phyloP scores from a whole-genome alignment of 163 green algal genomes.

The Chlamydomonas reinhardtii region DNA sequence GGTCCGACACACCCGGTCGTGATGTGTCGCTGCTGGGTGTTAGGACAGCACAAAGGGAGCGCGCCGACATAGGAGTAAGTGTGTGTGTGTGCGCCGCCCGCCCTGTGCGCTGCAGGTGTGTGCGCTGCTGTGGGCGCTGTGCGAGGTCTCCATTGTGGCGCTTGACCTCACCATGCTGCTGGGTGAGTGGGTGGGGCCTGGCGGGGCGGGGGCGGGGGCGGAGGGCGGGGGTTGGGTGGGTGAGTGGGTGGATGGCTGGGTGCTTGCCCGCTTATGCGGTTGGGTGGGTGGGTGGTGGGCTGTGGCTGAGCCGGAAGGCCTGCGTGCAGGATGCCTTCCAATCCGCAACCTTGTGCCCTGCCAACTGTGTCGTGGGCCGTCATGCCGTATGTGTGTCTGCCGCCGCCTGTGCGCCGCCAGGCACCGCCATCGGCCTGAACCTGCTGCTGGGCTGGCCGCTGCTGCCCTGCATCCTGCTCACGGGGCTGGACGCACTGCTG shows the following conservation, averaged over 20 bases:
- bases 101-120: slow-evolving; percentile 48
- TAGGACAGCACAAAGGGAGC: too few relatives aligned
- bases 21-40: too few relatives aligned
- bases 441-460: slow-evolving; percentile 77
- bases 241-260: background rate
- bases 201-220: background rate
- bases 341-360: too few relatives aligned
- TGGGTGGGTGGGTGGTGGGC: too few relatives aligned
- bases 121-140: slow-evolving; percentile 71
- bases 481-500: slow-evolving; percentile 71
- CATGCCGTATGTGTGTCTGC: too few relatives aligned
- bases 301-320: too few relatives aligned
- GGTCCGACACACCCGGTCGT: too few relatives aligned
- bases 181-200: slow-evolving; percentile 38
- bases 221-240: background rate
- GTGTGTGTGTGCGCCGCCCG: too few relatives aligned
- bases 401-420: slow-evolving; percentile 33
- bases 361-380: too few relatives aligned
- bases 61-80: too few relatives aligned
- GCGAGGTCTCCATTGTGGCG: slow-evolving; percentile 78
- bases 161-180: slow-evolving; percentile 81
- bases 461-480: slow-evolving; percentile 76
- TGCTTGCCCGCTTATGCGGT: background rate
- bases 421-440: slow-evolving; percentile 78
- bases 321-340: too few relatives aligned